Evolutionary conservation across 345 rosid species (phyloP).

Genomic region (Sisymbrium irio): DNA sequence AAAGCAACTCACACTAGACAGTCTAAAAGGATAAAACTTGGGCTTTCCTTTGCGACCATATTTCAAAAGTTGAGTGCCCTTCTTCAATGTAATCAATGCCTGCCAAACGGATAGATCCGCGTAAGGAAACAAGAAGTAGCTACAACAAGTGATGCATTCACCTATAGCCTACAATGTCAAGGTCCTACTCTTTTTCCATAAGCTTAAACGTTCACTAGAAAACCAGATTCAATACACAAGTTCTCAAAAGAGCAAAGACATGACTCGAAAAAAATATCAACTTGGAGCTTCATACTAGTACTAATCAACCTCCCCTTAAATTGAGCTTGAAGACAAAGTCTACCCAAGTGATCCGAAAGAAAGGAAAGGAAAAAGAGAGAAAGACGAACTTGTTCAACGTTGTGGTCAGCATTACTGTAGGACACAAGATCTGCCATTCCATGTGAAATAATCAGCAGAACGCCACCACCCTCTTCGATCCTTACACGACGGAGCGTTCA

Average conservation of each 20-base stretch:
- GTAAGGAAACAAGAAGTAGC: background rate
- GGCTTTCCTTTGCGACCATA: slow-evolving; percentile 97
- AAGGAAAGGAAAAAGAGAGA: background rate
- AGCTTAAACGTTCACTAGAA: slow-evolving; percentile 6
- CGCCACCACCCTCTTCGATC: slow-evolving; percentile 84
- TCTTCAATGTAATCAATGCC: slow-evolving; percentile 84
- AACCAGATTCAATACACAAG: background rate
- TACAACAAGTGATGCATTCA: background rate
- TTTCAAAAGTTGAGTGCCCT: slow-evolving; percentile 87
- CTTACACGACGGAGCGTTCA: slow-evolving; percentile 74
- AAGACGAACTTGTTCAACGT: slow-evolving; percentile 64
- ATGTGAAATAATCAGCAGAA: slow-evolving; percentile 72
- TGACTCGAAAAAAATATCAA: background rate
- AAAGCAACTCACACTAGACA: slow-evolving; percentile 71
- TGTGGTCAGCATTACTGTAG: slow-evolving; percentile 85
- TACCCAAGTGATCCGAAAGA: background rate
- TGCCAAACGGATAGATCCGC: slow-evolving; percentile 36
- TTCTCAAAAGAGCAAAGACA: background rate
- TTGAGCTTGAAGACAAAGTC: too few relatives aligned
- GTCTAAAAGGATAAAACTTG: slow-evolving; percentile 82
- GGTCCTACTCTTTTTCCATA: background rate
- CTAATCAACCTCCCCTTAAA: background rate
- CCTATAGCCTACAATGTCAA: slow-evolving; percentile 6
- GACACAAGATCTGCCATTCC: slow-evolving; percentile 99
- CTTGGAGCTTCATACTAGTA: background rate